Evolutionary conservation across 257 asterid genomes (phyloP), one percentile per base, ranked within the genome.

Genomic region (Orobanche coerulescens): DNA sequence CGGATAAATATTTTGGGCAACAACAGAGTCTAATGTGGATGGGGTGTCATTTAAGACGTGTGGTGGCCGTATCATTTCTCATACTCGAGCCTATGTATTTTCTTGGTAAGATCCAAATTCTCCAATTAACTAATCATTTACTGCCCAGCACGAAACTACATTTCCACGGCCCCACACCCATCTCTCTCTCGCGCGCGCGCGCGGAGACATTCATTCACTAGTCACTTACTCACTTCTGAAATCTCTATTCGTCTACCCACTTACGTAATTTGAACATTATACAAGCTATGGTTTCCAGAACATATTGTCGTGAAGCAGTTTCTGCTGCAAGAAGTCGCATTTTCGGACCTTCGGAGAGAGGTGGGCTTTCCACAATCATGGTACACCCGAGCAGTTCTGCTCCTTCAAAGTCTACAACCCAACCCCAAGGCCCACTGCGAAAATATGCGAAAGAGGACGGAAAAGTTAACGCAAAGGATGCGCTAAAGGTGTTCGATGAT

Each of bases 231-330:
- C 42, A 5, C 42, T 36, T 36, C 13, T 11, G 42, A 5, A 36
- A 36, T 1, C 42, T 36, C 42, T 36, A 2, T 36, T 30, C 36
- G 36, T 30, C 3, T 7, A 3, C 7, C 3, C 36, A 3, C 7
- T 40, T 9, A 40, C 47, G 33, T 10, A 15, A 33, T 8, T 65
- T 60, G 33, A 14, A 39, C 43, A 13, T 48, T 44, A 13, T 25
- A 15, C 10, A 6, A 48, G 62, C 72, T 26, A 80, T 85, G 94
- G 83, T 66, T 52, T 63, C 63, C 31, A 64, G 71, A 58, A 54
- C 76, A 31, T 26, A 53, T 14, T 61, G 67, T 70, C 71, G 71
- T 55, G 36, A 25, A 16, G 64, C 83, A 40, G 64, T 71, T 74
- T 69, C 44, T 34, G 58, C 74, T 28, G 36, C 83, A 5, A 25